A percentile compares a stretch with the other conserved stretches of the same genome.
These are phyloP conservation scores for Yarrowia sp. DNA, from an alignment of 805 yeast genomes.

Conservation along the genomic window DNA sequence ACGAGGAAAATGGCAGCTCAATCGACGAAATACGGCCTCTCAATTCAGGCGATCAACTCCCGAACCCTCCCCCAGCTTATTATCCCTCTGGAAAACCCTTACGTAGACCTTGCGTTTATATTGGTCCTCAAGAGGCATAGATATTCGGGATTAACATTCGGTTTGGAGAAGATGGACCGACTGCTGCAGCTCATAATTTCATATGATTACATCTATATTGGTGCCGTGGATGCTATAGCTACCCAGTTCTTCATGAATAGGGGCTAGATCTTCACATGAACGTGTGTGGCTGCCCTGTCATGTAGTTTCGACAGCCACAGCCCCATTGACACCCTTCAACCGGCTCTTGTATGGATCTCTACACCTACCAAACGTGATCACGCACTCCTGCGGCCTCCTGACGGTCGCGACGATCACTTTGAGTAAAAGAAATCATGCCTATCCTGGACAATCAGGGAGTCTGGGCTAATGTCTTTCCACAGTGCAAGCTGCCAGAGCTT, in stretches of 20 bases:
- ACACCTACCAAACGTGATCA: conserved; percentile 5
- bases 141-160: conserved; percentile 28
- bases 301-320: not conserved
- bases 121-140: conserved; percentile 19
- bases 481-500: conserved; percentile 3
- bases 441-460: conserved; percentile 22
- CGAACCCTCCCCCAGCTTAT: not conserved
- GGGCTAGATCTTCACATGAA: not conserved
- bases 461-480: conserved; percentile 1
- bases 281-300: not conserved
- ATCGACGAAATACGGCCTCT: not conserved
- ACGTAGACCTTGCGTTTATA: conserved; percentile 13
- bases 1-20: too few relatives aligned
- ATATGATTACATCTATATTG: conserved; percentile 3
- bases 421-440: conserved; percentile 27
- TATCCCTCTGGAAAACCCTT: not conserved
- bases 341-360: not conserved
- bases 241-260: not conserved
- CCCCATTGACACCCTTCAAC: not conserved
- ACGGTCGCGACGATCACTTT: conserved; percentile 21
- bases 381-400: conserved; percentile 21
- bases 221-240: not conserved
- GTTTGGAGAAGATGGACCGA: conserved; percentile 15
- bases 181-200: conserved; percentile 2
- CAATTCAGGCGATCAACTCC: not conserved